Conservation (phyloP, 352 stramenopile species). For the Phytophthora cryptogea region DNA sequence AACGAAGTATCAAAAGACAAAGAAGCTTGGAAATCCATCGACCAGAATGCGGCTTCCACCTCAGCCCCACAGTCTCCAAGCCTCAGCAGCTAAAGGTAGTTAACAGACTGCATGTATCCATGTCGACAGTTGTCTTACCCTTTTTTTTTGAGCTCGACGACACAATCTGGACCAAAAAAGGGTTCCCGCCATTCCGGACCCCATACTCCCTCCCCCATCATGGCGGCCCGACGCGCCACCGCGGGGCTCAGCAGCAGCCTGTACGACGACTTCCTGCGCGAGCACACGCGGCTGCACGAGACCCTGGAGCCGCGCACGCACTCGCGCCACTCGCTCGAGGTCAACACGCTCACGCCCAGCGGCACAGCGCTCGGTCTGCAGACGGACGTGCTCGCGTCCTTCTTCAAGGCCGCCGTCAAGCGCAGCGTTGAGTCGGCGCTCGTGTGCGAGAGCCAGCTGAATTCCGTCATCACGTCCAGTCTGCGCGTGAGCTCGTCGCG, state of each 20-base stretch:
- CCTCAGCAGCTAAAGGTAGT: not conserved
- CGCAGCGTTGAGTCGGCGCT: slow-evolving; percentile 66
- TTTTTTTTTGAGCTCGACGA: too few relatives aligned
- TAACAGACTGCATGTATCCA: too few relatives aligned
- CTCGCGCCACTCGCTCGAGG: slow-evolving; percentile 56
- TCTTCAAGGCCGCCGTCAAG: slow-evolving; percentile 73
- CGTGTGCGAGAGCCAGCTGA: slow-evolving; percentile 68
- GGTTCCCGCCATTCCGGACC: not conserved
- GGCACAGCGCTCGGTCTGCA: slow-evolving; percentile 57
- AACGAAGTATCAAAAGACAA: not conserved
- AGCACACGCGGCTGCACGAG: slow-evolving; percentile 49
- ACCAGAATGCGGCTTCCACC: not conserved
- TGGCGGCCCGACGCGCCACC: slow-evolving; percentile 36
- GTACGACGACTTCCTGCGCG: slow-evolving; percentile 70
- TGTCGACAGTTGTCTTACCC: too few relatives aligned
- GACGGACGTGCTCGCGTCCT: slow-evolving; percentile 65
- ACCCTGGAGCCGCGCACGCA: slow-evolving; percentile 42
- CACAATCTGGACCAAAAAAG: too few relatives aligned
- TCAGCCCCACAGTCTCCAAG: slow-evolving; percentile 8
- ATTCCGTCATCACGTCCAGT: slow-evolving; percentile 66
- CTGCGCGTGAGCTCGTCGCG: slow-evolving; percentile 73
- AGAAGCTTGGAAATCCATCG: slow-evolving; percentile 14
- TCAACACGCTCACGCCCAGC: slow-evolving; percentile 58
- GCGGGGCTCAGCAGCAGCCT: slow-evolving; percentile 64
- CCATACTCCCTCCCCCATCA: slow-evolving; percentile 3